Conservation (phyloP, 1,139 yeast species). For the Fermentozyma sake region DNA sequence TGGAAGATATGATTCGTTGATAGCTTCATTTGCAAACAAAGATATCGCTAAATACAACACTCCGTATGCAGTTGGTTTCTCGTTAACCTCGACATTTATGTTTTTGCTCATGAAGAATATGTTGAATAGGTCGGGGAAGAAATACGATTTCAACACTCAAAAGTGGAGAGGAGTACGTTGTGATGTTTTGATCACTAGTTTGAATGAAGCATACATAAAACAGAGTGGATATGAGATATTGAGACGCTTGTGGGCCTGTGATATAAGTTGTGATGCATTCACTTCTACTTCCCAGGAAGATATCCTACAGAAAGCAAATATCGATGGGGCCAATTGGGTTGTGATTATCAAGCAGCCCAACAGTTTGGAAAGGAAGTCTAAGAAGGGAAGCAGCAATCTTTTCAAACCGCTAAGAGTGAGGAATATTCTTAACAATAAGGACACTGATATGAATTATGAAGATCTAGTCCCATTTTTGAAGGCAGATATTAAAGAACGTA, state of each 20-base stretch:
- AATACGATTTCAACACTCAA: constrained; percentile 6
- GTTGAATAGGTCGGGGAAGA: constrained; percentile 14
- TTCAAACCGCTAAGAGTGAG: constrained; percentile 75
- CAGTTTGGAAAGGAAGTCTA: constrained; percentile 28
- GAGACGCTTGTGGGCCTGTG: constrained; percentile 62
- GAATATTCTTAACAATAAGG: constrained; percentile 55
- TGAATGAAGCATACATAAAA: constrained; percentile 47
- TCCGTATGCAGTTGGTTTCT: constrained; percentile 77
- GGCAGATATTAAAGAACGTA: constrained; percentile 35
- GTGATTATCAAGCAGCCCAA: constrained; percentile 62
- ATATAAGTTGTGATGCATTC: constrained; percentile 69
- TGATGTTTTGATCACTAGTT: constrained; percentile 73
- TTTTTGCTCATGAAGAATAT: constrained; percentile 40
- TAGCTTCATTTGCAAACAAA: constrained; percentile 53
- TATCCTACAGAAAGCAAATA: constrained; percentile 55
- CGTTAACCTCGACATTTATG: constrained; percentile 44
- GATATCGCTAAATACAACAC: constrained; percentile 24
- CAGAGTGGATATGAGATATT: constrained; percentile 62
- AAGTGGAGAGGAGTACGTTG: constrained; percentile 50
- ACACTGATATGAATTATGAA: constrained; percentile 64
- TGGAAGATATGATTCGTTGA: constrained; percentile 79
- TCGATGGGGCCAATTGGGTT: constrained; percentile 72
- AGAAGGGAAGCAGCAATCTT: constrained; percentile 26
- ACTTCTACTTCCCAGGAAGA: constrained; percentile 59
- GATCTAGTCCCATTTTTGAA: constrained; percentile 54